Evolutionary conservation across 345 rosid species (phyloP), one percentile per base, ranked within the genome.

Genomic region (Gossypium rotundifolium): DNA sequence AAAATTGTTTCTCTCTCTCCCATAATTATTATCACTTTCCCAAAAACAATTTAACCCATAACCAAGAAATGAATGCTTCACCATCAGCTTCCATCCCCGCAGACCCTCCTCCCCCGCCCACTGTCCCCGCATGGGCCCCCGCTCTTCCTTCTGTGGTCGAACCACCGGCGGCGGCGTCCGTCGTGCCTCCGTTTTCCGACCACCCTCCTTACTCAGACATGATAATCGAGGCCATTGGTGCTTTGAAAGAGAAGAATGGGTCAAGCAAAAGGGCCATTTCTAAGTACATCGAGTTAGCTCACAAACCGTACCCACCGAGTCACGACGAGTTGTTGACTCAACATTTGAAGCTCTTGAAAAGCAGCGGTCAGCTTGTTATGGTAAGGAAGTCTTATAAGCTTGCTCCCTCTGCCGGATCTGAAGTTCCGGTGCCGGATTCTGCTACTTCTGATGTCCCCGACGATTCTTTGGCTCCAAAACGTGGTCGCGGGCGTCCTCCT

Each of bases 201-300:
- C 75, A 57, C 60, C 82, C 81, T 22, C 53, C 82, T 23, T 82
- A 82, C 79, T 3, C 77, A 1, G 17, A 62, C n/a, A 87, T 94
- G 93, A 92, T 92, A 57, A 70, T 25, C n/a, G 79, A 75, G 23
- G 98, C 97, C 60, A 86, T 94, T 55, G 58, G 84, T 55, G 88
- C 89, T 64, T 77, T 91, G 78, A 91, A 87, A 48, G 93, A 90
- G 72, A 81, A 76, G 3, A 83, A 88, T 9, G 98, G 97, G 54
- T 94, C 97, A 29, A 94, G 93, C 79, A 92, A 82, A 86, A 38
- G 79, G 65, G 90, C 93, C 16, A 94, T 94, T 58, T 76, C 91
- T 9, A 88, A 86, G 82, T 85, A 81, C 79, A 88, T 92, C 23
- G 86, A 87, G 81, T 60, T 71, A 73, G 77, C 45, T 7, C 72